Base-by-base conservation (phyloP, 208 protist species). In the Angomonas ambiguus region DNA sequence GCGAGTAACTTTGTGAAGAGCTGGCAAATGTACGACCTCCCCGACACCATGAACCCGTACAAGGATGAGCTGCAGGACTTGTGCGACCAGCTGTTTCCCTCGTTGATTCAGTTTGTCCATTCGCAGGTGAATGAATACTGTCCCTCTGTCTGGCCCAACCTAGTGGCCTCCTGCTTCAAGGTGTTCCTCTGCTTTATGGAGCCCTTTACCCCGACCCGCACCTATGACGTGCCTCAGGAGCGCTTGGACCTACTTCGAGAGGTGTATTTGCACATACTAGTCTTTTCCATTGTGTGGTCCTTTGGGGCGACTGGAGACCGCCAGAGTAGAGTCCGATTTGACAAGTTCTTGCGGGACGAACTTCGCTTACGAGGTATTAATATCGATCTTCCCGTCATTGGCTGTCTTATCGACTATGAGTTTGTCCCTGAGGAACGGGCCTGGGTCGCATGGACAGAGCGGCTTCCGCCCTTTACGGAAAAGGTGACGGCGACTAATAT, bases 221-320 rank as follows among this genome's bases (percentile, higher is more conserved):
- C 77, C 10, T 82, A 83, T 60, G 89, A 96, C 27, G 85, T 96
- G 35, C 74, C 87, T 53, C 76, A 87, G 60, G 93, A 96, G 41
- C 79, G 81, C 56, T 67, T 97, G 8, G 87, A 92, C 57, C 62
- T 84, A 48, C 72, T 98, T 24, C 86, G 81, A 20, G 79, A 82
- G 59, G 66, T 91, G 2, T 71, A 97, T 60, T 79, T 97, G 49
- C 73, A 88, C 67, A 70, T 98, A 0, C 98, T 99, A 55, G 67
- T 99, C 69, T 99, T 99, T 73, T 64, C 93, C 25, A 70, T 99
- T 38, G 85, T 98, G 8, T 99, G 98, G 98, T 97, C 93, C 38
- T 91, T 99, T 59, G 98, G 98, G n/a, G 96, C 83, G 13, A 98
- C 97, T 2, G 90, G 88, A 34, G 94, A 99, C 71, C 77, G 77